Percentiles rank a stretch among this genome's conserved stretches.
Evolutionary conservation across 2,329 filamentous ascomycete genomes (phyloP).

Genomic region (Cadophora sp.): DNA sequence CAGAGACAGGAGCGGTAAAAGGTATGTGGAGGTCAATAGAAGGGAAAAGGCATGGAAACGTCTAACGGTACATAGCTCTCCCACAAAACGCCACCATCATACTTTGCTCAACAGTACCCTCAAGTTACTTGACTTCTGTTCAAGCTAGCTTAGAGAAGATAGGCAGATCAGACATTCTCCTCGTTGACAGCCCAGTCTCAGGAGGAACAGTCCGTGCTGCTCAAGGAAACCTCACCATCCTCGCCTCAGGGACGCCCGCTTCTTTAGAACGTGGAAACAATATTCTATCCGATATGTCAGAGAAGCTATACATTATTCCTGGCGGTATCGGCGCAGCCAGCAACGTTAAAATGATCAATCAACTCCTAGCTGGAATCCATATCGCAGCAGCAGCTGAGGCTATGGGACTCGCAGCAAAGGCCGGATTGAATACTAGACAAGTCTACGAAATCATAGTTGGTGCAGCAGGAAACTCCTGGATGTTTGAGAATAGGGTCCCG

Average conservation of each 20-base stretch:
- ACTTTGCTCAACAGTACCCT: slow-evolving; percentile 74
- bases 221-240: slow-evolving; percentile 75
- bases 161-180: slow-evolving; percentile 65
- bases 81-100: slow-evolving; percentile 69
- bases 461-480: slow-evolving; percentile 49
- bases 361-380: slow-evolving; percentile 67
- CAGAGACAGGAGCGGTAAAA: slow-evolving; percentile 57
- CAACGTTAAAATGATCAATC: slow-evolving; percentile 68
- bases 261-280: slow-evolving; percentile 63
- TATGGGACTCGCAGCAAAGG: slow-evolving; percentile 61
- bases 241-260: slow-evolving; percentile 67
- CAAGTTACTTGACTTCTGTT: slow-evolving; percentile 69
- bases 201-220: slow-evolving; percentile 72
- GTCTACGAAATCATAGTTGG: slow-evolving; percentile 47
- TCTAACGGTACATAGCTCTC: slow-evolving; percentile 38
- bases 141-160: slow-evolving; percentile 54
- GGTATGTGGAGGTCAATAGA: slow-evolving; percentile 20
- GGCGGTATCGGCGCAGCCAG: slow-evolving; percentile 64
- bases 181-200: slow-evolving; percentile 76
- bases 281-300: slow-evolving; percentile 67
- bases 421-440: slow-evolving; percentile 56
- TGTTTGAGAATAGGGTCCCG: slow-evolving; percentile 62
- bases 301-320: slow-evolving; percentile 66
- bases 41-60: not conserved
- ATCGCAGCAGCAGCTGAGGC: slow-evolving; percentile 66